These are phyloP conservation scores for Hortaea werneckii DNA, from an alignment of 2,329 filamentous ascomycete genomes.

Conservation along the genomic window DNA sequence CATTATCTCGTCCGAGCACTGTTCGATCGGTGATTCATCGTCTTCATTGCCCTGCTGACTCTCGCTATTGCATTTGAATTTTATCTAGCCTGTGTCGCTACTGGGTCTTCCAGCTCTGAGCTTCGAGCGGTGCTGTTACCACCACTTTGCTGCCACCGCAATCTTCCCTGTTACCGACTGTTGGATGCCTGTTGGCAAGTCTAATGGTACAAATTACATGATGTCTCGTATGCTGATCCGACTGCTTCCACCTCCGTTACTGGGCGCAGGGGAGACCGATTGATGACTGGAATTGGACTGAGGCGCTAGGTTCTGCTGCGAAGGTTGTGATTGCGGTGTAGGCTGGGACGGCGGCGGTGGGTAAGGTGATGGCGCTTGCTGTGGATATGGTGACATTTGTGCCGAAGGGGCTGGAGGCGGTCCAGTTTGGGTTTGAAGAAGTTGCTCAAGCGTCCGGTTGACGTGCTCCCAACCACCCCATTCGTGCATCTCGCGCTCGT, in stretches of 20 bases:
- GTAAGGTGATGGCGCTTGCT: constrained; percentile 7
- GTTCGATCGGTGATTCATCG: too few species aligned
- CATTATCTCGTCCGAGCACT: too few species aligned
- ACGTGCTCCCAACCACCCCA: constrained; percentile 77
- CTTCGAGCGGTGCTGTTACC: background rate
- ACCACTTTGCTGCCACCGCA: too few species aligned
- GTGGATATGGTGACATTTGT: constrained; percentile 3
- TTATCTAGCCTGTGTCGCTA: background rate
- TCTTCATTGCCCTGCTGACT: too few species aligned
- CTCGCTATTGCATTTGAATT: too few species aligned
- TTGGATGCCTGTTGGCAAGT: too few species aligned
- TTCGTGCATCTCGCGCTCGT: constrained; percentile 36
- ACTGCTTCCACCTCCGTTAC: constrained; percentile 15
- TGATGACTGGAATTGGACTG: constrained; percentile 11
- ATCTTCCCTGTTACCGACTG: too few species aligned
- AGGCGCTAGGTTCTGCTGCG: constrained; percentile 2
- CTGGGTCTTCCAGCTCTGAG: background rate
- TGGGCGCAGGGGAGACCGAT: constrained; percentile 8
- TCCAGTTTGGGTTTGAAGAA: constrained; percentile 40
- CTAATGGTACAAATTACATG: constrained; percentile 14
- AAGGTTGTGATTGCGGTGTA: background rate
- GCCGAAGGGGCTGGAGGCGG: constrained; percentile 9
- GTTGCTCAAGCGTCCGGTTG: constrained; percentile 50
- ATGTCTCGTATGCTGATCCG: constrained; percentile 30
- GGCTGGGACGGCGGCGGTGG: constrained; percentile 2